A percentile compares a stretch with the other conserved stretches of the same genome.
Evolutionary conservation across 2,329 filamentous ascomycete species (phyloP).

Genomic region (Pestalotiopsis sp.): DNA sequence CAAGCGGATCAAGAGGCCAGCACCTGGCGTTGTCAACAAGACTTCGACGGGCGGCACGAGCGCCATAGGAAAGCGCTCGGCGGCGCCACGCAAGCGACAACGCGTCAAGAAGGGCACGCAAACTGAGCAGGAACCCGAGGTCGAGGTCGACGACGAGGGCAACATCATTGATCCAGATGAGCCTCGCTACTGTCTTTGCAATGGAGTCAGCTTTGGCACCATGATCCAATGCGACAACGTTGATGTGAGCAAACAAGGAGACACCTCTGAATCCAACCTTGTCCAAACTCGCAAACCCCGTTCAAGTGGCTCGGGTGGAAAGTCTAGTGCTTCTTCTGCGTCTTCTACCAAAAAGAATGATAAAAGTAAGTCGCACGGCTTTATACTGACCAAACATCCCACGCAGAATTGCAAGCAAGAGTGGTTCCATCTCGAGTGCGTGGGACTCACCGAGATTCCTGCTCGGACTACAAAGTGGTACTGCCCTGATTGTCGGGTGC

Average conservation of each 20-base stretch:
- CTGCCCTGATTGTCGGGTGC: slow-evolving; percentile 73
- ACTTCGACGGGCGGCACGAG: slow-evolving; percentile 60
- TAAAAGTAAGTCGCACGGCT: slow-evolving; percentile 13
- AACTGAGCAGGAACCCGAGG: slow-evolving; percentile 49
- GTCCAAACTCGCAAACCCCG: slow-evolving; percentile 12
- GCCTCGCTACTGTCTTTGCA: slow-evolving; percentile 76
- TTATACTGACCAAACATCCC: slow-evolving; percentile 26
- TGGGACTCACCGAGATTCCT: slow-evolving; percentile 69
- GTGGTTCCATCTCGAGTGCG: slow-evolving; percentile 85
- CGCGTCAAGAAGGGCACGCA: slow-evolving; percentile 48
- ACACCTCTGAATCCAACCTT: slow-evolving; percentile 4
- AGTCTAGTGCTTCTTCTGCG: slow-evolving; percentile 10
- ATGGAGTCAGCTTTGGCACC: slow-evolving; percentile 77
- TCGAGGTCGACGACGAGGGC: slow-evolving; percentile 69
- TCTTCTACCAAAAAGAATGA: slow-evolving; percentile 19
- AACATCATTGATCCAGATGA: slow-evolving; percentile 76
- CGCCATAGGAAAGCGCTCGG: slow-evolving; percentile 73
- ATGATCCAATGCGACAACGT: slow-evolving; percentile 86
- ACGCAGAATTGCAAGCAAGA: slow-evolving; percentile 71
- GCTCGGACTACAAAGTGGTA: slow-evolving; percentile 81
- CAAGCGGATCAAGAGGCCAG: slow-evolving; percentile 69
- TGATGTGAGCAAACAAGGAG: slow-evolving; percentile 58
- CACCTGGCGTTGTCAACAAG: slow-evolving; percentile 71
- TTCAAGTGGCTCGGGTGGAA: slow-evolving; percentile 7
- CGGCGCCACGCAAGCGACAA: slow-evolving; percentile 68